Evolutionary conservation across 179 eudicot genomes (phyloP).

Genomic region (Actinidia chinensis): DNA sequence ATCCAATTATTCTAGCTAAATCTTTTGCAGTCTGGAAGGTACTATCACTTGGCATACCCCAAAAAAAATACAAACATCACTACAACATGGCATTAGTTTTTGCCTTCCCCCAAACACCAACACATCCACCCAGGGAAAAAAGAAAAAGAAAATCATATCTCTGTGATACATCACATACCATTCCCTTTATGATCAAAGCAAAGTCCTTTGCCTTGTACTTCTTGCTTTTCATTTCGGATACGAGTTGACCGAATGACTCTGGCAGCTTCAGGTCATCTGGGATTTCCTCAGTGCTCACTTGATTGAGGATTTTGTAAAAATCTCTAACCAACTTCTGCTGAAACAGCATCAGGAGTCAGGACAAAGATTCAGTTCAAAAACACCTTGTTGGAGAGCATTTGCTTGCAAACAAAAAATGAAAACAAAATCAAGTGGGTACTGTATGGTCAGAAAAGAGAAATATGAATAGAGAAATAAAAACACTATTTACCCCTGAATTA

Average conservation of each 20-base stretch:
- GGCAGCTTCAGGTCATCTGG: constrained; percentile 77
- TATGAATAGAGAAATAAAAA: neutral
- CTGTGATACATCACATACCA: constrained; percentile 48
- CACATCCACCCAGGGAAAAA: neutral
- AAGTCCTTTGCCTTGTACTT: constrained; percentile 79
- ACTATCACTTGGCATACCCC: neutral
- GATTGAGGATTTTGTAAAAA: constrained; percentile 75
- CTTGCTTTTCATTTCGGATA: constrained; percentile 79
- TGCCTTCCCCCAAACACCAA: neutral
- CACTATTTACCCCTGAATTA: constrained; percentile 80
- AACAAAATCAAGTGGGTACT: neutral
- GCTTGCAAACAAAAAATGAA: constrained; percentile 6
- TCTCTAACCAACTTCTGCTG: constrained; percentile 81
- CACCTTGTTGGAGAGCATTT: neutral
- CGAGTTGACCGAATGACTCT: constrained; percentile 68
- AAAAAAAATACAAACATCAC: neutral
- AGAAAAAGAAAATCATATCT: neutral
- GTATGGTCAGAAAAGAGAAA: neutral
- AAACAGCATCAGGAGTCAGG: constrained; percentile 23
- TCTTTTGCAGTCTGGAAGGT: too few species aligned
- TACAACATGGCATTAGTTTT: neutral
- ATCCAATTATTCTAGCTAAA: too few species aligned
- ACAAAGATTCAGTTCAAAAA: constrained; percentile 13
- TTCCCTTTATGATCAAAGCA: constrained; percentile 77
- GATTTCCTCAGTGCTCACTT: constrained; percentile 71